Conservation (phyloP, 768 basidiomycete genomes). For the Lanmaoa pseudosensibilis region DNA sequence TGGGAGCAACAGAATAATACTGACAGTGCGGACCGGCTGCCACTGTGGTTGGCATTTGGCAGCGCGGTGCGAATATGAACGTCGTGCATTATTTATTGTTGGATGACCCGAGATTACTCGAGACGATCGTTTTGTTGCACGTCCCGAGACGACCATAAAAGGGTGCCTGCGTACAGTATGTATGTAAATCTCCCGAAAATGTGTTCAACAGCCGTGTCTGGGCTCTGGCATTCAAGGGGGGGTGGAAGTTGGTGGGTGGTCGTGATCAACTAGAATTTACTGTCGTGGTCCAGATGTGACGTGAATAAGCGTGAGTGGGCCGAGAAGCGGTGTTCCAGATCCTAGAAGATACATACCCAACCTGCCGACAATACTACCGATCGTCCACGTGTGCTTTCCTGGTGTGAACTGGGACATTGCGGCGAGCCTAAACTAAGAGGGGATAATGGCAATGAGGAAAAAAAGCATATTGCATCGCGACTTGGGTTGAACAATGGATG, state of each 20-base stretch:
- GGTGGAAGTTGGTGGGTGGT: neutral
- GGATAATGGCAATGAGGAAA: neutral
- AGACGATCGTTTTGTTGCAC: conserved; percentile 5
- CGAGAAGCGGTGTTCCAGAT: neutral
- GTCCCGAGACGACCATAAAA: neutral
- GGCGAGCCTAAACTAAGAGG: neutral
- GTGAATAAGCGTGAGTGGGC: neutral
- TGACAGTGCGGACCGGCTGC: neutral
- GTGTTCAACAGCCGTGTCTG: conserved; percentile 6
- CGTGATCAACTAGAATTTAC: neutral
- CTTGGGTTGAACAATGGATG: conserved; percentile 2
- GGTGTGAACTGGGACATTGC: conserved; percentile 3
- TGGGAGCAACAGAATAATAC: neutral
- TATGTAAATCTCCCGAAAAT: conserved; percentile 13
- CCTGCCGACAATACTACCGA: conserved; percentile 20
- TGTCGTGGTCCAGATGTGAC: conserved; percentile 2
- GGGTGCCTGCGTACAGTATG: neutral
- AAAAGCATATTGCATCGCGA: neutral
- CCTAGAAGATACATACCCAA: neutral
- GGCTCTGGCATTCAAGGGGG: neutral
- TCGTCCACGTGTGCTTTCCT: conserved; percentile 3
- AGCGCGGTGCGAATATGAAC: conserved; percentile 4
- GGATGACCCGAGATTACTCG: conserved; percentile 12
- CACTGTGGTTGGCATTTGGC: conserved; percentile 13
- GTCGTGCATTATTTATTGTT: conserved; percentile 6